These are phyloP conservation scores for Typha latifolia DNA, from an alignment of 176 grass and related monocot species.

Conservation along the genomic window DNA sequence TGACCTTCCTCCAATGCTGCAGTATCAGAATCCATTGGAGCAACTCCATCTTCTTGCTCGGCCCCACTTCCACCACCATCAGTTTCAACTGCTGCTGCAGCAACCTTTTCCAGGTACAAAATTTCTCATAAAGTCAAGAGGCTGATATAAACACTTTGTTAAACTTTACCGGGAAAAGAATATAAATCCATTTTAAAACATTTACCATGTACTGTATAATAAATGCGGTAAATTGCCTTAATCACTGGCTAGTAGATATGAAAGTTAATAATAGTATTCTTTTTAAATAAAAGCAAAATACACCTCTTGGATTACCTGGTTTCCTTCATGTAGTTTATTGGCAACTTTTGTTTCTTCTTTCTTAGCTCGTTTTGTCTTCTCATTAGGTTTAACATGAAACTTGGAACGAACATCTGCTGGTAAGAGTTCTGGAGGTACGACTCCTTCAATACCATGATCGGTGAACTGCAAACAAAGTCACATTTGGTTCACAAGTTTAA, in stretches of 20 bases:
- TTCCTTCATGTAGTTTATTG: conserved; percentile 50
- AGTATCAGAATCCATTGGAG: conserved; percentile 75
- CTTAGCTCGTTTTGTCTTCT: conserved; percentile 71
- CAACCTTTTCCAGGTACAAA: conserved; percentile 25
- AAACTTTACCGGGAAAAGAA: not conserved
- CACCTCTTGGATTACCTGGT: conserved; percentile 29
- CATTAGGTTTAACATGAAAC: conserved; percentile 50
- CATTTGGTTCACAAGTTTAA: conserved; percentile 13
- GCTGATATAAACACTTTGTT: not conserved
- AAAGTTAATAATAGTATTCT: too few species aligned
- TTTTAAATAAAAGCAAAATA: too few species aligned
- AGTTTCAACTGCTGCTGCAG: conserved; percentile 47
- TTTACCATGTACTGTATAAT: not conserved
- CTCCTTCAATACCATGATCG: conserved; percentile 85
- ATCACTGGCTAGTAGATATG: too few species aligned
- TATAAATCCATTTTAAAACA: not conserved
- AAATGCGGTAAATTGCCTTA: not conserved
- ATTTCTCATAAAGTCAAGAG: conserved; percentile 11
- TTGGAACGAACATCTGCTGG: conserved; percentile 61
- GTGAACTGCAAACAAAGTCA: conserved; percentile 29
- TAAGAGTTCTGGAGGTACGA: conserved; percentile 72
- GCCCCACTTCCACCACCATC: conserved; percentile 60
- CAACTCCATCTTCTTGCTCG: conserved; percentile 74
- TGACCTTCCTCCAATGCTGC: conserved; percentile 34
- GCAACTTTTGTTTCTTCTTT: conserved; percentile 54